Percentiles rank a stretch among this genome's conserved stretches.
These are phyloP conservation scores for Spiraea crenata DNA, from an alignment of 331 rosid species.

Conservation along the genomic window DNA sequence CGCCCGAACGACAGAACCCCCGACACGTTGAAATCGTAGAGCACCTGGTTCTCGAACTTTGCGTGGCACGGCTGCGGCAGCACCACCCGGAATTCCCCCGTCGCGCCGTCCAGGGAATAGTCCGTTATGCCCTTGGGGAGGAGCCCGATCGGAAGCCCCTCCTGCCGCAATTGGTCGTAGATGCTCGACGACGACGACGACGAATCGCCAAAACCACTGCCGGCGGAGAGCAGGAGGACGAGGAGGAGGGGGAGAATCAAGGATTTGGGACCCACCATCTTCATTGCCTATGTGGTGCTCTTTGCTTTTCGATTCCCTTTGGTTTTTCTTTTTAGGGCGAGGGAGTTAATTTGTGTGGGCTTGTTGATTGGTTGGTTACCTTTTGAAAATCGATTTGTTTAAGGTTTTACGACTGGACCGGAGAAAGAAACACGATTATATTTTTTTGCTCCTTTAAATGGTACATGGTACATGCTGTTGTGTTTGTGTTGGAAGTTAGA, in stretches of 20 bases:
- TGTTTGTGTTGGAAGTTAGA: background rate
- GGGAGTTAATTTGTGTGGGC: too few species aligned
- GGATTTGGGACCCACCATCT: background rate
- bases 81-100: conserved; percentile 51
- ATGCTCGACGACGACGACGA: conserved; percentile 29
- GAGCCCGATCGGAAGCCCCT: conserved; percentile 80
- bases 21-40: conserved; percentile 66
- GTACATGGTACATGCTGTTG: too few species aligned
- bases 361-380: too few species aligned
- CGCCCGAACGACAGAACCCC: conserved; percentile 52
- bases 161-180: conserved; percentile 52
- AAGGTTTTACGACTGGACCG: too few species aligned
- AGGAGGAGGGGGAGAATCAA: conserved; percentile 2
- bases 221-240: conserved; percentile 1
- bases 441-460: too few species aligned
- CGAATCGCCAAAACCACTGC: too few species aligned
- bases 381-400: too few species aligned
- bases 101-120: conserved; percentile 37
- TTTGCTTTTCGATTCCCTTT: too few species aligned
- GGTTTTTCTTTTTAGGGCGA: too few species aligned
- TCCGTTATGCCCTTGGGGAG: conserved; percentile 63
- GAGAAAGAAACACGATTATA: too few species aligned
- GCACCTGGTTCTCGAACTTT: conserved; percentile 82
- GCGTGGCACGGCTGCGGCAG: conserved; percentile 70
- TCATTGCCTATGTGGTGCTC: too few species aligned